phyloP scores from a whole-genome alignment of 1,284 basidiomycete genomes.

The Tilletia indica region DNA sequence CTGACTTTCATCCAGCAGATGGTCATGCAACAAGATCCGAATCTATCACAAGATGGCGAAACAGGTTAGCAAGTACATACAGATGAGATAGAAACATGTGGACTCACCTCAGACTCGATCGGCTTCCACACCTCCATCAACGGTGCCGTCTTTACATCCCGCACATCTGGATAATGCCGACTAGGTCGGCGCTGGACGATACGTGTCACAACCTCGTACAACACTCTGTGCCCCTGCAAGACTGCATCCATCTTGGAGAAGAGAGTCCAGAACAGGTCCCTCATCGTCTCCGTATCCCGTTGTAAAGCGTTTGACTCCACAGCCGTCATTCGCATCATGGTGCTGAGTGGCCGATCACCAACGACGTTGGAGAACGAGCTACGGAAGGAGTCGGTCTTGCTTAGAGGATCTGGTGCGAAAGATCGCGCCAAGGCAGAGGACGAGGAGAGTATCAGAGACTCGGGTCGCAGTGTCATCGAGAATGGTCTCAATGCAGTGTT shows the following conservation, averaged over 20 bases:
- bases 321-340: slow-evolving; percentile 36
- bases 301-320: slow-evolving; percentile 44
- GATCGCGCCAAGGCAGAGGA: slow-evolving; percentile 62
- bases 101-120: slow-evolving; percentile 71
- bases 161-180: not conserved
- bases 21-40: slow-evolving; percentile 80
- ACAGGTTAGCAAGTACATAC: too few relatives aligned
- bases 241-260: slow-evolving; percentile 96
- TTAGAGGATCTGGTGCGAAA: slow-evolving; percentile 23
- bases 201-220: slow-evolving; percentile 72
- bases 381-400: slow-evolving; percentile 29
- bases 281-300: slow-evolving; percentile 55
- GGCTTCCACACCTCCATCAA: slow-evolving; percentile 87
- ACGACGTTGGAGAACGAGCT: slow-evolving; percentile 21
- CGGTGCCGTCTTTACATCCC: slow-evolving; percentile 20
- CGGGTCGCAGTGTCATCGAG: slow-evolving; percentile 63
- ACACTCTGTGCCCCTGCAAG: slow-evolving; percentile 84
- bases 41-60: not conserved
- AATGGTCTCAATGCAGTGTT: slow-evolving; percentile 7
- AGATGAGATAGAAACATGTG: not conserved
- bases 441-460: slow-evolving; percentile 55
- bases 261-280: slow-evolving; percentile 94
- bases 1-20: slow-evolving; percentile 83
- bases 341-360: slow-evolving; percentile 14
- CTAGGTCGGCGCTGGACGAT: slow-evolving; percentile 26